These are phyloP conservation scores for Fraxinus velutina DNA, from an alignment of 305 asterid genomes.

Conservation along the genomic window DNA sequence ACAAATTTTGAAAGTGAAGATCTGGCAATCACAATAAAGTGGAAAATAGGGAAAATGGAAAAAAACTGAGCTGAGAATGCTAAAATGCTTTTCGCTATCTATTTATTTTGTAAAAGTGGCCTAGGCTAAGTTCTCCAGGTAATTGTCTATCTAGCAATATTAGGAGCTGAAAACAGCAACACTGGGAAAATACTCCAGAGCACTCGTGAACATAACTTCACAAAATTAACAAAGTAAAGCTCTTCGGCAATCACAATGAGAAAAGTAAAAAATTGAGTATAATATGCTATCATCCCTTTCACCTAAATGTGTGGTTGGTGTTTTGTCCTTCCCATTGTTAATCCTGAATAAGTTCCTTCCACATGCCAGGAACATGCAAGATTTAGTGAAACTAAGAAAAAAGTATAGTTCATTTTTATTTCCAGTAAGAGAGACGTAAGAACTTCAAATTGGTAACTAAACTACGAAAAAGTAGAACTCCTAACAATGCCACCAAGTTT, in stretches of 20 bases:
- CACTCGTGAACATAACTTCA: not conserved
- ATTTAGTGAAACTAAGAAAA: not conserved
- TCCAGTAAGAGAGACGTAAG: not conserved
- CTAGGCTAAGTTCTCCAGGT: constrained; percentile 5
- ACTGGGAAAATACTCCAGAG: not conserved
- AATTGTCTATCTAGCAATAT: not conserved
- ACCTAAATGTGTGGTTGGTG: not conserved
- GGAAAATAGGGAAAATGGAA: not conserved
- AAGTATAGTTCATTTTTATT: not conserved
- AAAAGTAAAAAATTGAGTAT: not conserved
- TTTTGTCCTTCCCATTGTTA: not conserved
- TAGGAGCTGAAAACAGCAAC: not conserved
- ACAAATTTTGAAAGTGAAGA: constrained; percentile 1
- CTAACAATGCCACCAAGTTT: not conserved
- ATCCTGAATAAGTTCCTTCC: not conserved
- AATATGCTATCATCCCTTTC: not conserved
- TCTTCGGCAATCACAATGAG: not conserved
- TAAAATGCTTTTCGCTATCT: not conserved
- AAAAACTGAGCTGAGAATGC: constrained; percentile 4
- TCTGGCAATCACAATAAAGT: not conserved
- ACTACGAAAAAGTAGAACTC: not conserved
- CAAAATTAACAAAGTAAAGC: not conserved
- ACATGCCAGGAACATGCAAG: not conserved
- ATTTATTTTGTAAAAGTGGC: not conserved
- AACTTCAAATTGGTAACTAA: not conserved